phyloP scores from a whole-genome alignment of 2,329 filamentous ascomycete species.

The Sporothrix dimorphospora region DNA sequence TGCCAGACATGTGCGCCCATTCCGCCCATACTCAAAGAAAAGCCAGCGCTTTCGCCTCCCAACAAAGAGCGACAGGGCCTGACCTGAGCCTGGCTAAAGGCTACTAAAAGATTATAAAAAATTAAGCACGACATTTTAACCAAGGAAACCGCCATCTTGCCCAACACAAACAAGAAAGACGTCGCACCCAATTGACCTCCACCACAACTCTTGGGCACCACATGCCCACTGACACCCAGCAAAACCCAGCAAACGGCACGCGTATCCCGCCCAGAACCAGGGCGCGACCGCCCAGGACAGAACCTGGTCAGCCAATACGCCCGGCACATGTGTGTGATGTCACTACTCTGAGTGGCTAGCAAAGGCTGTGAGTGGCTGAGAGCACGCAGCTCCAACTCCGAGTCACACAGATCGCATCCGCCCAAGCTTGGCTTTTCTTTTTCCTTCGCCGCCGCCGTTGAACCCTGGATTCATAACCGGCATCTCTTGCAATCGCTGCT shows the following conservation, averaged over 20 bases:
- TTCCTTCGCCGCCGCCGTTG: not conserved
- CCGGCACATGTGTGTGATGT: slow-evolving; percentile 28
- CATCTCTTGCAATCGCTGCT: not conserved
- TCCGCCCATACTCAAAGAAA: not conserved
- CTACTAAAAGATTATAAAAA: slow-evolving; percentile 3
- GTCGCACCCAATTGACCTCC: not conserved
- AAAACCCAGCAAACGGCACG: not conserved
- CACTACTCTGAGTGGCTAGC: slow-evolving; percentile 28
- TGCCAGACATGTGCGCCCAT: not conserved
- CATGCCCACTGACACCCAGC: not conserved
- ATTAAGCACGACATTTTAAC: slow-evolving; percentile 12
- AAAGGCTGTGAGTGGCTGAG: slow-evolving; percentile 12
- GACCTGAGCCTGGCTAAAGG: not conserved
- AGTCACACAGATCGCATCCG: not conserved
- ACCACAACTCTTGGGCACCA: not conserved
- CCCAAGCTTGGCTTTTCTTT: not conserved
- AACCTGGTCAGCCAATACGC: not conserved
- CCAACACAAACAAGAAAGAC: not conserved
- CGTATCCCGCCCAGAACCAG: not conserved
- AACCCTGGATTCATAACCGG: not conserved
- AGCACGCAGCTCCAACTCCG: not conserved
- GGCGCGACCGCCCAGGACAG: not conserved
- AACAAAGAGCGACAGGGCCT: not conserved
- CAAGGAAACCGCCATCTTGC: not conserved
- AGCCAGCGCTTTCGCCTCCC: not conserved